Evolutionary conservation across 2,329 filamentous ascomycete species (phyloP).

Genomic region (Alternaria longipes): DNA sequence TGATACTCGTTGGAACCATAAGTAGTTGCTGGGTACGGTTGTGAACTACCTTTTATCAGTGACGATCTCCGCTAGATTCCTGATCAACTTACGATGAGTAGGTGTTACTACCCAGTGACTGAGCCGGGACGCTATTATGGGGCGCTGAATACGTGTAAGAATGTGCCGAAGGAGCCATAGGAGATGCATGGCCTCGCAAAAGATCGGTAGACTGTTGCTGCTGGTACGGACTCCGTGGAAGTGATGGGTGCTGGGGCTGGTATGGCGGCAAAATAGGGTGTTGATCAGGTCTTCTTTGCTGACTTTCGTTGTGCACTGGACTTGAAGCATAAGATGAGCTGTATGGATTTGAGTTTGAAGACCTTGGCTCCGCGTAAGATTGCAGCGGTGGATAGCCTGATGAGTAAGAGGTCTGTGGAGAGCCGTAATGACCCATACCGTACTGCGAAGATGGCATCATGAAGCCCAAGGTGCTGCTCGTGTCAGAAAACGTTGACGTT

Average conservation of each 20-base stretch:
- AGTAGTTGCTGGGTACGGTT: slow-evolving; percentile 45
- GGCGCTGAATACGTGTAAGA: slow-evolving; percentile 46
- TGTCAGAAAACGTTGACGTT: slow-evolving; percentile 23
- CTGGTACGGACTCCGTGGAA: slow-evolving; percentile 47
- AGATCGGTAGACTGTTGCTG: slow-evolving; percentile 42
- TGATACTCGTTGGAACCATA: slow-evolving; percentile 48
- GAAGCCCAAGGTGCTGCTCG: slow-evolving; percentile 49
- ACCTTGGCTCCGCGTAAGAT: slow-evolving; percentile 41
- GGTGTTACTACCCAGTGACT: slow-evolving; percentile 40
- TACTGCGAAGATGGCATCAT: slow-evolving; percentile 54
- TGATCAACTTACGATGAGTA: slow-evolving; percentile 45
- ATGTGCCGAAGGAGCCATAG: slow-evolving; percentile 38
- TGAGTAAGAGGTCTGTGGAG: slow-evolving; percentile 43
- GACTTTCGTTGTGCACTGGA: slow-evolving; percentile 34
- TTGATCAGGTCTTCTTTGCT: slow-evolving; percentile 41
- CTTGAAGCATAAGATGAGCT: slow-evolving; percentile 41
- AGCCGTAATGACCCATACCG: slow-evolving; percentile 49
- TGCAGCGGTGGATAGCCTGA: slow-evolving; percentile 44
- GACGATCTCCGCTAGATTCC: background rate
- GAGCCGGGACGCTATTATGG: slow-evolving; percentile 41
- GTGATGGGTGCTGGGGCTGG: slow-evolving; percentile 36
- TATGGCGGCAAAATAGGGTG: slow-evolving; percentile 44
- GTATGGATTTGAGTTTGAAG: slow-evolving; percentile 40
- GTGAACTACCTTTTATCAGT: slow-evolving; percentile 35
- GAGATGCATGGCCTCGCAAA: slow-evolving; percentile 41